Base-by-base conservation (phyloP, 2,329 filamentous ascomycete species). In the Aureobasidium sp. region DNA sequence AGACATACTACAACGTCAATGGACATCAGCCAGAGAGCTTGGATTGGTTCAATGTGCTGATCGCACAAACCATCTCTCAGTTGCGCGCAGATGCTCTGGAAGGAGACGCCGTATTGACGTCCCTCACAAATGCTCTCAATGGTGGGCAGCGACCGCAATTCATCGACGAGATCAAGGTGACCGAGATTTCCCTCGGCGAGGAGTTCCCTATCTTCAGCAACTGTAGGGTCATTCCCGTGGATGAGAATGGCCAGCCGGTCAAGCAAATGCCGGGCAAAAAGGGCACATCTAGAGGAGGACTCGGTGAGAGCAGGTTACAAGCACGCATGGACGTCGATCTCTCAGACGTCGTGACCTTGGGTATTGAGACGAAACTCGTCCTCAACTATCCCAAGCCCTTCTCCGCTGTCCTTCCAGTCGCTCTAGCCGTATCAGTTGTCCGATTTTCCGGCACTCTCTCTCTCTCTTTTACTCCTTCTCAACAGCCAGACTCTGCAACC, bases 141-240 rank as follows among this genome's bases (percentile, higher is more conserved):
- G 86, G 90, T n/a, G 79, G 81, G 10, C 61, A 83, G 39, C 86
- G 93, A 53, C 93, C 93, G 0, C 87, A 90, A 59, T 98, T 95
- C 68, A 77, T 98, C 27, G 91, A 95, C 66, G 87, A 93, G 65
- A 97, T 98, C 58, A 85, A 84, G 22, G 88, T 98, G 51, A 95
- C 90, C 2, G 91, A 98, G 70, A 83, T 98, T 56, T 94, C 86
- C 47, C 75, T 98, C 4, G 93, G 93, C 25, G 93, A 98, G 63
- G 93, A 98, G 63, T 98, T 97, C 59, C 93, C 93, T 24, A 98
- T 98, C 50, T 95, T 98, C 69, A 96, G 90, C 74, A 98, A 98
- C 69, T 97, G 93, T 65, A 83, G 93, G 55, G 86, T 98, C 53
- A 96, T 96, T 56, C 89, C 90, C 2, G 88, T 96, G 0, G 85